phyloP scores from a whole-genome alignment of 2,329 filamentous ascomycete species.

The Neoascochyta sp. region DNA sequence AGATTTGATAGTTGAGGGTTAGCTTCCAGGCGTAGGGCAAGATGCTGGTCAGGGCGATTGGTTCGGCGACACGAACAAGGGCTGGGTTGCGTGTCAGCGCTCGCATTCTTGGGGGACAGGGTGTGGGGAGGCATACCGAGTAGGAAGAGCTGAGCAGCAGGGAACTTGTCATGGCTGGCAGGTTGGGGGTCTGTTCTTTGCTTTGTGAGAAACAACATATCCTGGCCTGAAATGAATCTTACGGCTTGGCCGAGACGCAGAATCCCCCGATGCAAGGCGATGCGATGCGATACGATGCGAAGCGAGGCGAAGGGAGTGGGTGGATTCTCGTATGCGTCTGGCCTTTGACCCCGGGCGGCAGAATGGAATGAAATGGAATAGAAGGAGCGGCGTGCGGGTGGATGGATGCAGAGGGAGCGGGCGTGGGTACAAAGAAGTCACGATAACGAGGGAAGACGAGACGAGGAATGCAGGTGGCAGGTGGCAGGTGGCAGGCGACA shows the following conservation, averaged over 20 bases:
- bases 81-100: slow-evolving; percentile 50
- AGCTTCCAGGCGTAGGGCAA: slow-evolving; percentile 66
- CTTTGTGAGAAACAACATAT: slow-evolving; percentile 59
- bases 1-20: slow-evolving; percentile 36
- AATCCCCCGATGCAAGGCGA: slow-evolving; percentile 5
- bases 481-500: too few relatives aligned
- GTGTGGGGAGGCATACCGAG: slow-evolving; percentile 58
- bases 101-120: background rate
- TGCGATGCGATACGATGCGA: slow-evolving; percentile 4
- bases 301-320: slow-evolving; percentile 7
- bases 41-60: slow-evolving; percentile 89
- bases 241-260: slow-evolving; percentile 39
- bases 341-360: slow-evolving; percentile 9
- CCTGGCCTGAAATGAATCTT: slow-evolving; percentile 50
- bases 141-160: slow-evolving; percentile 75
- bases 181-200: slow-evolving; percentile 56
- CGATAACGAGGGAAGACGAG: too few relatives aligned
- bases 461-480: slow-evolving; percentile 5
- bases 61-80: slow-evolving; percentile 87
- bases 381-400: too few relatives aligned
- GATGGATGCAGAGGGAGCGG: slow-evolving; percentile 5
- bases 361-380: slow-evolving; percentile 1
- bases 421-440: slow-evolving; percentile 1
- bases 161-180: slow-evolving; percentile 69
- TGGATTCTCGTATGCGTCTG: slow-evolving; percentile 22